phyloP scores from a whole-genome alignment of 768 basidiomycete species.

The Suillus tomentosus region DNA sequence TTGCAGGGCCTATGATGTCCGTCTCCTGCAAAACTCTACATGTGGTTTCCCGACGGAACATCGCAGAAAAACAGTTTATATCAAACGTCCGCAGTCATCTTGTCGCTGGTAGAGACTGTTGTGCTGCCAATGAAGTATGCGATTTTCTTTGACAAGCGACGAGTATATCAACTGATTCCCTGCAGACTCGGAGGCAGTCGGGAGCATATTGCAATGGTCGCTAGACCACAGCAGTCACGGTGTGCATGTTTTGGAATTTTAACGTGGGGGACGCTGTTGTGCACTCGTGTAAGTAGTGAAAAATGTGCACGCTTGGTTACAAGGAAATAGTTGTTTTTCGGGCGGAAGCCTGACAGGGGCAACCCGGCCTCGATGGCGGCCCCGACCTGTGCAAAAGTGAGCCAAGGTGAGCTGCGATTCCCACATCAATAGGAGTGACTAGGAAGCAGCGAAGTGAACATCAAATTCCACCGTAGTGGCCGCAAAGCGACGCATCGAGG shows the following conservation, averaged over 20 bases:
- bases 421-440: neutral
- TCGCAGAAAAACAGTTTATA: slow-evolving; percentile 40
- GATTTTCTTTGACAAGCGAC: neutral
- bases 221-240: neutral
- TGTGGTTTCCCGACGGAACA: slow-evolving; percentile 15
- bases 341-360: neutral
- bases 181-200: slow-evolving; percentile 36
- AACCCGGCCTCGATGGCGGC: neutral
- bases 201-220: slow-evolving; percentile 45
- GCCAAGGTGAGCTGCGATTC: neutral
- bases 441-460: neutral
- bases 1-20: slow-evolving; percentile 28
- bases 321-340: neutral
- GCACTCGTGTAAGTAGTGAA: neutral
- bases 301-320: neutral
- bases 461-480: neutral
- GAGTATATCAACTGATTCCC: neutral
- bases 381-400: neutral
- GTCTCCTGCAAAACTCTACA: slow-evolving; percentile 29
- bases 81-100: slow-evolving; percentile 57
- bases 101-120: slow-evolving; percentile 56
- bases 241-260: neutral
- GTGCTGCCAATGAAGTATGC: slow-evolving; percentile 60
- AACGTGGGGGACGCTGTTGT: neutral
- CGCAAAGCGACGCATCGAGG: neutral